Percentiles rank a stretch among this genome's conserved stretches.
Evolutionary conservation across 768 basidiomycete genomes (phyloP).

Genomic region (Calocera viscosa): DNA sequence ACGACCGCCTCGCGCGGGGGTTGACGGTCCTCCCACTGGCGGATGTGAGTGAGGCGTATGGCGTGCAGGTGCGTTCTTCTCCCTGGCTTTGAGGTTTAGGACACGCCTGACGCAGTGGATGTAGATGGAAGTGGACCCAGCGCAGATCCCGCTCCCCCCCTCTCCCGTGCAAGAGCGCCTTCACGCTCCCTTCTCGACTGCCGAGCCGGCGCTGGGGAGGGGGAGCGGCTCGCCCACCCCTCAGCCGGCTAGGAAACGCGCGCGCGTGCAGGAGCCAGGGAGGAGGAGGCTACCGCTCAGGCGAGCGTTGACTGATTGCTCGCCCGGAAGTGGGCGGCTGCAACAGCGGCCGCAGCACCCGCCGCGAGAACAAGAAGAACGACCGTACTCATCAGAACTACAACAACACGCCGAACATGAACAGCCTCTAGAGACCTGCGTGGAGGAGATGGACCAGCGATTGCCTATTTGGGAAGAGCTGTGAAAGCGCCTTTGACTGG

Average conservation of each 20-base stretch:
- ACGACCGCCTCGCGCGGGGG: conserved; percentile 14
- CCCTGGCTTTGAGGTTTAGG: no score
- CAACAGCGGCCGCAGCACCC: neutral
- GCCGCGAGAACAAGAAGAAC: neutral
- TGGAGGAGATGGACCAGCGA: neutral
- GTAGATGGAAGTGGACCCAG: neutral
- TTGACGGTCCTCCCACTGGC: conserved; percentile 17
- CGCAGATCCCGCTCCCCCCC: neutral
- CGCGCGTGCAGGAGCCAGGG: neutral
- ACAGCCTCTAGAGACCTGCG: no score
- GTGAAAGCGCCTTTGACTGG: neutral
- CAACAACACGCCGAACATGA: no score
- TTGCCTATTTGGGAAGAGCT: neutral
- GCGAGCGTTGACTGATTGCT: neutral
- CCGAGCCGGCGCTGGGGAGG: neutral
- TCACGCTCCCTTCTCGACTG: neutral
- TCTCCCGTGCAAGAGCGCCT: neutral
- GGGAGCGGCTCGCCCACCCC: neutral
- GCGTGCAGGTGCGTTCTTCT: neutral
- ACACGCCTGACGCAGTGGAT: no score
- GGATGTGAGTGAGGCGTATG: conserved; percentile 17
- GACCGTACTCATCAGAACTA: neutral
- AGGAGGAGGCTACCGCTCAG: neutral
- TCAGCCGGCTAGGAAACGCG: neutral
- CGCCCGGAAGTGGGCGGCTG: neutral